These are phyloP conservation scores for Acorus calamus DNA, from an alignment of 106 monocot genomes.

Conservation along the genomic window DNA sequence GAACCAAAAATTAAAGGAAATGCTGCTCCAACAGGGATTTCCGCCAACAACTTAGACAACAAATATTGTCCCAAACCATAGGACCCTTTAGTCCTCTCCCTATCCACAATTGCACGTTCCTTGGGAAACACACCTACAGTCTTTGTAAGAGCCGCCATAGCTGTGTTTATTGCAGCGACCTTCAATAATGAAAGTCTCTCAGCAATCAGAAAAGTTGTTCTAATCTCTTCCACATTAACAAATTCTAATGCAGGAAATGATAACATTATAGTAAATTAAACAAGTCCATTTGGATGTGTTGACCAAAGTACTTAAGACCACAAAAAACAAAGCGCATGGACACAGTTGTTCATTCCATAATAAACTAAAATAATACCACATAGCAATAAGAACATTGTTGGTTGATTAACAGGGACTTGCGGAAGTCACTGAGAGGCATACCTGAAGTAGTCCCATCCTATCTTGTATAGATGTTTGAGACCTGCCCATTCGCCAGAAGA, in stretches of 20 bases:
- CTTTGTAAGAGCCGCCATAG: slow-evolving; percentile 97
- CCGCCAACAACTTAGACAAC: slow-evolving; percentile 85
- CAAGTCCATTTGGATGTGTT: too few relatives aligned
- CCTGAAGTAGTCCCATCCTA: slow-evolving; percentile 98
- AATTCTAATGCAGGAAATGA: too few relatives aligned
- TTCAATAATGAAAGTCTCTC: slow-evolving; percentile 14
- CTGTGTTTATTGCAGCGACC: slow-evolving; percentile 97
- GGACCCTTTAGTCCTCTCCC: slow-evolving; percentile 83
- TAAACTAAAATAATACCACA: too few relatives aligned
- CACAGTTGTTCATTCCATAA: too few relatives aligned
- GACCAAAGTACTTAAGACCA: too few relatives aligned
- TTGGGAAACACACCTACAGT: slow-evolving; percentile 98
- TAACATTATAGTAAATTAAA: too few relatives aligned
- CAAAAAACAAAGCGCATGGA: too few relatives aligned
- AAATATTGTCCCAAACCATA: slow-evolving; percentile 89
- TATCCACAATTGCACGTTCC: slow-evolving; percentile 78
- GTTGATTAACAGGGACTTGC: too few relatives aligned
- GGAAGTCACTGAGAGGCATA: slow-evolving; percentile 1
- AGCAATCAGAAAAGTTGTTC: neutral
- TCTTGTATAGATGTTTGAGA: slow-evolving; percentile 94
- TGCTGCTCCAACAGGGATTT: slow-evolving; percentile 91
- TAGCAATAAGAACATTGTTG: too few relatives aligned
- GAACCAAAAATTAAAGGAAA: slow-evolving; percentile 92
- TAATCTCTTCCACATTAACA: too few relatives aligned
- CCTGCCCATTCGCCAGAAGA: slow-evolving; percentile 93